phyloP scores from a whole-genome alignment of 345 rosid genomes.

The Populus alba region DNA sequence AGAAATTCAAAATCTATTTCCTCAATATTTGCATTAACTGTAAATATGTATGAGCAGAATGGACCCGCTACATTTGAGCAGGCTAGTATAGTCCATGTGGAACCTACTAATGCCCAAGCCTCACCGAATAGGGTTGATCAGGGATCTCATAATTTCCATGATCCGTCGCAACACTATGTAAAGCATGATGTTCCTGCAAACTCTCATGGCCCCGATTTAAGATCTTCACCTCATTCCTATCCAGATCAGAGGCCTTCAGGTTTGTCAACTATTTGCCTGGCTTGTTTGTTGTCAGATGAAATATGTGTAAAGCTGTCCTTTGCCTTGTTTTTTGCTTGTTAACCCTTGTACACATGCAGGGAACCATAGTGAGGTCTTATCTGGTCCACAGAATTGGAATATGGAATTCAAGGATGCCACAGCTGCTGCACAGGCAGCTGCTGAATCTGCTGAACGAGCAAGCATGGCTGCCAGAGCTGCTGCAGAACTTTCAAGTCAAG shows the following conservation, averaged over 20 bases:
- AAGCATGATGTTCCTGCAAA: slow-evolving; percentile 25
- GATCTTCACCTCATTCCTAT: slow-evolving; percentile 38
- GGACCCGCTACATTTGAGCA: slow-evolving; percentile 43
- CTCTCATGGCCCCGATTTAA: slow-evolving; percentile 30
- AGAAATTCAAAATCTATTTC: slow-evolving; percentile 8
- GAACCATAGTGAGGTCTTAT: slow-evolving; percentile 23
- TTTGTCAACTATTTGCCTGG: slow-evolving; percentile 21
- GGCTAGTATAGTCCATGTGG: slow-evolving; percentile 13
- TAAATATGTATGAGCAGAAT: slow-evolving; percentile 46
- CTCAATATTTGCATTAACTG: not conserved
- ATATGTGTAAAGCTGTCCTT: not conserved
- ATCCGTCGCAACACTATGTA: slow-evolving; percentile 33
- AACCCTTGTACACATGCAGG: slow-evolving; percentile 29
- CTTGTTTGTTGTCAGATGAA: not conserved
- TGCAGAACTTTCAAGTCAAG: slow-evolving; percentile 80
- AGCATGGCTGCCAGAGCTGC: slow-evolving; percentile 96
- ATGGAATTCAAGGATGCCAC: slow-evolving; percentile 84
- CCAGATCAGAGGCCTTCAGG: slow-evolving; percentile 37
- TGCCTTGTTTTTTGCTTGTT: not conserved
- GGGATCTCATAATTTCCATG: slow-evolving; percentile 29
- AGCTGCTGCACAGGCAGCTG: slow-evolving; percentile 89
- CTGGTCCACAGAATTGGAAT: slow-evolving; percentile 46
- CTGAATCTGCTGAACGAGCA: slow-evolving; percentile 95
- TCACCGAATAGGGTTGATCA: not conserved
- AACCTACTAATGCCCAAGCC: slow-evolving; percentile 10